phyloP scores from a whole-genome alignment of 371 early-diverging fungal genomes.

The Batrachochytrium dendrobatidis region DNA sequence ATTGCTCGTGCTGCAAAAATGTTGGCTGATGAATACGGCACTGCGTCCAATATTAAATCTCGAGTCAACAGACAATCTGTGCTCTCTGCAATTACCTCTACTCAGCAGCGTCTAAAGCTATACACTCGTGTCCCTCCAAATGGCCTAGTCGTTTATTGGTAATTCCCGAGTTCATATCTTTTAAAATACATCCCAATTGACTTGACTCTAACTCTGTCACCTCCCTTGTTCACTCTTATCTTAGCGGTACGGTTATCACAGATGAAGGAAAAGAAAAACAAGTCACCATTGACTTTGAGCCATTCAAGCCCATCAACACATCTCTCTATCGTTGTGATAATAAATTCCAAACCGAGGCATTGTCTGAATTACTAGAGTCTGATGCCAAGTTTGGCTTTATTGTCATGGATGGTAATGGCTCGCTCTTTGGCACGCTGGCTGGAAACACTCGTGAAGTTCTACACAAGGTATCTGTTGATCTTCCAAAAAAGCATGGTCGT shows the following conservation, averaged over 20 bases:
- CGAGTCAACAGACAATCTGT: constrained; percentile 99
- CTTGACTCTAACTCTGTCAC: not conserved
- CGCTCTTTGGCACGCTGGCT: constrained; percentile 94
- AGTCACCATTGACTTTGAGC: constrained; percentile 98
- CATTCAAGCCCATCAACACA: constrained; percentile 99
- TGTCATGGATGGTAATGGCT: constrained; percentile 99
- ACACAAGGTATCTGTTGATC: constrained; percentile 91
- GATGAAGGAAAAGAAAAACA: constrained; percentile 99
- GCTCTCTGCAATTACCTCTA: constrained; percentile 96
- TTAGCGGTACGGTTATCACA: constrained; percentile 91
- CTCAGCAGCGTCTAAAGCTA: constrained; percentile 96
- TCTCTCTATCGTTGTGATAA: constrained; percentile 99
- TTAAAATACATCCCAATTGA: not conserved
- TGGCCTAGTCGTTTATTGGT: constrained; percentile 79
- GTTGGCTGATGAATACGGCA: constrained; percentile 99
- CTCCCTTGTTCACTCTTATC: constrained; percentile 46
- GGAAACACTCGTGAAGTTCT: constrained; percentile 97
- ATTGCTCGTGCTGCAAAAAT: constrained; percentile 86
- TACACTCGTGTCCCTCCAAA: constrained; percentile 90
- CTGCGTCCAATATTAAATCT: constrained; percentile 99
- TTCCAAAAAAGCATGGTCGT: constrained; percentile 99
- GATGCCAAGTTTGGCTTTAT: constrained; percentile 99
- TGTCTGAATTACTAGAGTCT: constrained; percentile 87
- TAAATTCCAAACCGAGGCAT: constrained; percentile 98
- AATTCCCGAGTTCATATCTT: not conserved